Percentiles rank a stretch among this genome's conserved stretches.
Evolutionary conservation across 2,329 filamentous ascomycete genomes (phyloP).

Genomic region (Didymella sp.): DNA sequence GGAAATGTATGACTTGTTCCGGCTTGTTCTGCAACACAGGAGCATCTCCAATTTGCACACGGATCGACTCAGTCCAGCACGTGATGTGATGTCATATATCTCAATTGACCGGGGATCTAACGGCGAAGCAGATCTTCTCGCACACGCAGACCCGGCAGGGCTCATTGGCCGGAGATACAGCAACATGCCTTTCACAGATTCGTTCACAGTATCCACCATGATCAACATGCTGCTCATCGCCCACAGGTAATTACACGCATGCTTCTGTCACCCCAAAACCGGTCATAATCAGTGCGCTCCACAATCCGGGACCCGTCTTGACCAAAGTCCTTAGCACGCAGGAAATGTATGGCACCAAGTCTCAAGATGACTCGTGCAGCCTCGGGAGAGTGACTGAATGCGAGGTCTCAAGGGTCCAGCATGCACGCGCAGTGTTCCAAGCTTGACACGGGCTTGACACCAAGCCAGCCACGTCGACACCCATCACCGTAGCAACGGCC

Average conservation of each 20-base stretch:
- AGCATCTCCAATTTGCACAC: background rate
- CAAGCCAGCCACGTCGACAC: conserved; percentile 38
- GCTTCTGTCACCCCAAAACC: background rate
- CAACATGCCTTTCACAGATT: background rate
- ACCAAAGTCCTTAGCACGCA: background rate
- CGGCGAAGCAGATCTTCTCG: conserved; percentile 3
- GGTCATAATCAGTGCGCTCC: background rate
- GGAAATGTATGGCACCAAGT: background rate
- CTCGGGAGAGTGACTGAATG: conserved; percentile 4
- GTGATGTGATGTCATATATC: conserved; percentile 14
- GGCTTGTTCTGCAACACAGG: no score
- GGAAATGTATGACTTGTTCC: no score
- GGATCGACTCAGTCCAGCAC: background rate
- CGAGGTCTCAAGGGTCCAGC: background rate
- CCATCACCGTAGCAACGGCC: conserved; percentile 41
- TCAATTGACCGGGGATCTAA: background rate
- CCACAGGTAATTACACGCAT: background rate
- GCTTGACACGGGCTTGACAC: conserved; percentile 3
- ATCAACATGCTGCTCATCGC: background rate
- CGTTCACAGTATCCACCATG: background rate
- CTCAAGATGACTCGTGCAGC: background rate
- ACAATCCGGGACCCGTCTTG: conserved; percentile 4
- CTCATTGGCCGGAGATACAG: background rate
- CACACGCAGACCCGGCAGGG: background rate
- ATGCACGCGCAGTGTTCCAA: background rate